phyloP scores from a whole-genome alignment of 139 green algal genomes.

The Chlorokybus atmophyticus region DNA sequence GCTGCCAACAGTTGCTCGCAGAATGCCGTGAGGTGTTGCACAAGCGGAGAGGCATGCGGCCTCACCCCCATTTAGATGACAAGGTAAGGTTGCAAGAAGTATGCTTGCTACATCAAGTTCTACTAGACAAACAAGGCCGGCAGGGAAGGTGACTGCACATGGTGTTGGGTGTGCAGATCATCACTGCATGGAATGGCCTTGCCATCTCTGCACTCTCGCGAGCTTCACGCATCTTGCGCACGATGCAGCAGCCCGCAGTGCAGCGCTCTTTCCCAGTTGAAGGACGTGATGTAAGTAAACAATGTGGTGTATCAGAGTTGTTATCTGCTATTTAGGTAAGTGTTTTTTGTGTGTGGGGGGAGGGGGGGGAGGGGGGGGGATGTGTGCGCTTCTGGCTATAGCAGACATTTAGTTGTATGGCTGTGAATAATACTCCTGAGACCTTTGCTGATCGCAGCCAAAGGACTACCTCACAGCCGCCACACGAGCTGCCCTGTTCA shows the following conservation, averaged over 20 bases:
- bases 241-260: constrained; percentile 26
- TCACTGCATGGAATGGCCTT: constrained; percentile 84
- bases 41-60: constrained; percentile 29
- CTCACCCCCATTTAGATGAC: constrained; percentile 61
- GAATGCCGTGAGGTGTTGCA: constrained; percentile 43
- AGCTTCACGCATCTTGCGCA: constrained; percentile 42
- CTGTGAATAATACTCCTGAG: too few relatives aligned
- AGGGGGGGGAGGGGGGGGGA: too few relatives aligned
- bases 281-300: too few relatives aligned
- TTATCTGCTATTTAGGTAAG: too few relatives aligned
- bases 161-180: constrained; percentile 59
- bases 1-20: constrained; percentile 35
- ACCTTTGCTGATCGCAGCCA: constrained; percentile 15
- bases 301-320: too few relatives aligned
- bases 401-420: too few relatives aligned
- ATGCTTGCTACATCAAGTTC: too few relatives aligned
- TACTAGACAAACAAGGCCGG: too few relatives aligned
- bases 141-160: too few relatives aligned
- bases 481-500: constrained; percentile 43
- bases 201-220: constrained; percentile 56
- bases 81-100: too few relatives aligned
- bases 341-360: too few relatives aligned
- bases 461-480: constrained; percentile 39
- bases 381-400: too few relatives aligned
- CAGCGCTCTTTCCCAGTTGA: constrained; percentile 53